A percentile compares a stretch with the other conserved stretches of the same genome.
Evolutionary conservation across 2,329 filamentous ascomycete genomes (phyloP).

Genomic region (Nemania sp.): DNA sequence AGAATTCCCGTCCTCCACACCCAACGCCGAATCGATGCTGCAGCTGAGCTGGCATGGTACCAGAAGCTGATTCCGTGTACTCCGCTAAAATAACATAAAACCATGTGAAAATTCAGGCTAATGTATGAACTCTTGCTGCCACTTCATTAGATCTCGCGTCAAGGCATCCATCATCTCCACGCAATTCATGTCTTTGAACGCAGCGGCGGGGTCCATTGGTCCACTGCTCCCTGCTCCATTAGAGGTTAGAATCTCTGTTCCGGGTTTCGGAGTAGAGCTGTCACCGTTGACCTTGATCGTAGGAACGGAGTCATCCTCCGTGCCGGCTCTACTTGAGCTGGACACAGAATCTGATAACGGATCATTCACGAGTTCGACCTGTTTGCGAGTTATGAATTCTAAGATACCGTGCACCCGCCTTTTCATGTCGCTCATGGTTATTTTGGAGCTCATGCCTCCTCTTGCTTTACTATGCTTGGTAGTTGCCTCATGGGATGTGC

Average conservation of each 20-base stretch:
- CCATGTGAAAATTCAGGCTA: conserved; percentile 42
- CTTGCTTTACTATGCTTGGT: conserved; percentile 69
- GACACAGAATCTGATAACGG: conserved; percentile 58
- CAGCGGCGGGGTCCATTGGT: conserved; percentile 50
- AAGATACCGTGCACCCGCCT: conserved; percentile 85
- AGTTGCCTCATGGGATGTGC: conserved; percentile 52
- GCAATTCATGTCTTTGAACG: conserved; percentile 80
- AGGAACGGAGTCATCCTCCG: conserved; percentile 54
- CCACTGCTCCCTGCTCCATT: conserved; percentile 51
- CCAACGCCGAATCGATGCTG: conserved; percentile 45
- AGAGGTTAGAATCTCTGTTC: conserved; percentile 29
- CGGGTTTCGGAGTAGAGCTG: conserved; percentile 40
- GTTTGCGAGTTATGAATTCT: conserved; percentile 89
- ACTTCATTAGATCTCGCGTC: conserved; percentile 83
- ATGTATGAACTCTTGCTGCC: conserved; percentile 78
- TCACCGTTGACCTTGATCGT: conserved; percentile 55
- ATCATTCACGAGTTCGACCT: conserved; percentile 84
- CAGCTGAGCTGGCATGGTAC: conserved; percentile 39
- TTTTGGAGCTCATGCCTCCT: conserved; percentile 71
- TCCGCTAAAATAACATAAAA: conserved; percentile 25
- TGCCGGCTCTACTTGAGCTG: conserved; percentile 56
- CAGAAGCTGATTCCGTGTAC: conserved; percentile 37
- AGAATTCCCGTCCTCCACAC: conserved; percentile 23
- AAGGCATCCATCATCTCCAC: conserved; percentile 92
- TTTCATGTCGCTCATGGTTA: conserved; percentile 90